phyloP scores from a whole-genome alignment of 768 basidiomycete genomes.

The Lentinula raphanica region DNA sequence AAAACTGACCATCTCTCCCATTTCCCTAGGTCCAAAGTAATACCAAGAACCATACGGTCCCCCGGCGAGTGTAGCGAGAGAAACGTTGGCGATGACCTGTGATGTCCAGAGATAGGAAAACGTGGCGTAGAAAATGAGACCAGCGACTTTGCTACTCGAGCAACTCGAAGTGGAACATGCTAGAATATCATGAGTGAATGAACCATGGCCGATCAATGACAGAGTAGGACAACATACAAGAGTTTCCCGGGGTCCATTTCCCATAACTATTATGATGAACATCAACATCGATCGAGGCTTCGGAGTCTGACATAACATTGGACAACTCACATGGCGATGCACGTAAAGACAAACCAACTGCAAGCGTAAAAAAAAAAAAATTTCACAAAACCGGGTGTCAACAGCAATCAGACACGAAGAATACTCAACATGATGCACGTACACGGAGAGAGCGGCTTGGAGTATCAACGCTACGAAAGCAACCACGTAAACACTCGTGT shows the following conservation, averaged over 20 bases:
- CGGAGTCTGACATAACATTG: not conserved
- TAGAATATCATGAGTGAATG: constrained; percentile 15
- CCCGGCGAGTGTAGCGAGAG: constrained; percentile 75
- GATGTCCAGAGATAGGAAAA: constrained; percentile 88
- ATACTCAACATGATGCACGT: too few relatives aligned
- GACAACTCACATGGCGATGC: constrained; percentile 56
- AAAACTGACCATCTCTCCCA: constrained; percentile 54
- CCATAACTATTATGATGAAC: constrained; percentile 33
- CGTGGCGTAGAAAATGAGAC: constrained; percentile 70
- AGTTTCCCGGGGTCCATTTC: constrained; percentile 75
- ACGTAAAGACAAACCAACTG: constrained; percentile 76
- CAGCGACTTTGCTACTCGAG: constrained; percentile 71
- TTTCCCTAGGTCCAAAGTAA: constrained; percentile 72
- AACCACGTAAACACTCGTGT: constrained; percentile 74
- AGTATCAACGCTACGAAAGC: constrained; percentile 65
- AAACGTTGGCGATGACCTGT: constrained; percentile 75
- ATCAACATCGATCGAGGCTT: not conserved
- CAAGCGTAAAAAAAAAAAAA: constrained; percentile 5
- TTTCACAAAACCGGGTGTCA: constrained; percentile 5
- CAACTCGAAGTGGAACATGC: constrained; percentile 52
- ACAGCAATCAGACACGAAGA: not conserved
- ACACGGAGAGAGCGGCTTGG: constrained; percentile 69
- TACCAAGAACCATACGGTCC: constrained; percentile 60
- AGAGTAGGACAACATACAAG: constrained; percentile 42
- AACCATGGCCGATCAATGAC: not conserved